Conservation (phyloP, 2,329 filamentous ascomycete genomes). For the Juglanconis juglandina region DNA sequence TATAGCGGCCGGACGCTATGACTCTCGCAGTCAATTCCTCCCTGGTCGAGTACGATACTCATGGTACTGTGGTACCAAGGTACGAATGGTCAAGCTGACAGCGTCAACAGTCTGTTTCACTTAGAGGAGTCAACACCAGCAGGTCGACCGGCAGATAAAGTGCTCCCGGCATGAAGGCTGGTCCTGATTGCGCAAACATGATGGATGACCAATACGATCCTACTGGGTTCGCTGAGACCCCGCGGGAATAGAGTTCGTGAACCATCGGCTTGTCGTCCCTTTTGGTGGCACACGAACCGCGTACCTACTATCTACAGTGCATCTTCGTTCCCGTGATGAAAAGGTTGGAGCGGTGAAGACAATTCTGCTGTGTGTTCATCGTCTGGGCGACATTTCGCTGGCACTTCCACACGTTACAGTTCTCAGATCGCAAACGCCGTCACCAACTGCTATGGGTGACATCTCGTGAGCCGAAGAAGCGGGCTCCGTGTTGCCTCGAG, state of each 20-base stretch:
- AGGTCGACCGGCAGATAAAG: not conserved
- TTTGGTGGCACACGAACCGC: not conserved
- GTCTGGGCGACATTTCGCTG: too few relatives aligned
- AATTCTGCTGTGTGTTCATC: too few relatives aligned
- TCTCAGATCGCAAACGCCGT: not conserved
- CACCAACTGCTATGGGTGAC: not conserved
- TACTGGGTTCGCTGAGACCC: not conserved
- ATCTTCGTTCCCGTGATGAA: not conserved
- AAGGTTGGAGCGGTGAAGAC: not conserved
- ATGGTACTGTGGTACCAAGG: not conserved
- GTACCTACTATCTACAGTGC: not conserved
- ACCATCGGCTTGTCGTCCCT: not conserved
- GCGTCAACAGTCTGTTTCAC: slow-evolving; percentile 6
- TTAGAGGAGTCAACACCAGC: not conserved
- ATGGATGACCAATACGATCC: not conserved
- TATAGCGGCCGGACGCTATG: not conserved
- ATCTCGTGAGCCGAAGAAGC: not conserved
- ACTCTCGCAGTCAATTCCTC: not conserved
- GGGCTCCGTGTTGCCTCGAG: not conserved
- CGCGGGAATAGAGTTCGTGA: not conserved
- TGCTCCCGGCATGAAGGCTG: not conserved
- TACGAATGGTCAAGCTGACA: not conserved
- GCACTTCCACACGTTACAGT: too few relatives aligned
- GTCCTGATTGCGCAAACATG: not conserved
- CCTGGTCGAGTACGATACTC: not conserved